phyloP scores from a whole-genome alignment of 805 yeast species.

The Yamadazyma philogaea region DNA sequence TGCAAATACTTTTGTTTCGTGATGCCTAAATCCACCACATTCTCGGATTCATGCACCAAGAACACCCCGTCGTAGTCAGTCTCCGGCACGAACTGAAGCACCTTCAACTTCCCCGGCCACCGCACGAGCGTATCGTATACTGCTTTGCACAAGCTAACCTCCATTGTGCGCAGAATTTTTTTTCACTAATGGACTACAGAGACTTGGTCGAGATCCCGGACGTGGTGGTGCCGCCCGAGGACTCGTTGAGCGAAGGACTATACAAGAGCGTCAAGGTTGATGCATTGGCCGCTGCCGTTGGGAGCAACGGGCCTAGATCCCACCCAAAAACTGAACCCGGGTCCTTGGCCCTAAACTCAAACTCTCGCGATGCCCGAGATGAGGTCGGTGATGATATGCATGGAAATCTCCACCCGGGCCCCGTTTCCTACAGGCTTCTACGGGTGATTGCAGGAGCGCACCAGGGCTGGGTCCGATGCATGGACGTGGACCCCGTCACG shows the following conservation, averaged over 20 bases:
- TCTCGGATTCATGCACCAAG: conserved; percentile 11
- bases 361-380: too few relatives aligned
- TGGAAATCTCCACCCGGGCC: too few relatives aligned
- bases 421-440: conserved; percentile 19
- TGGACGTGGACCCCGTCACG: conserved; percentile 73
- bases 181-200: conserved; percentile 1
- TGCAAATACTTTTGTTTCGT: conserved; percentile 27
- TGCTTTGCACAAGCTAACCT: conserved; percentile 1
- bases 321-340: too few relatives aligned
- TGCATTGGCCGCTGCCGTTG: background rate
- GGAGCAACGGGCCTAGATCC: background rate
- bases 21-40: conserved; percentile 31
- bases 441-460: conserved; percentile 81
- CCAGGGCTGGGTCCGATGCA: conserved; percentile 86
- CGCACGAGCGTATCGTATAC: background rate
- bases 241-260: conserved; percentile 29
- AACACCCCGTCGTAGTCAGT: background rate
- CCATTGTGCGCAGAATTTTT: background rate
- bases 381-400: too few relatives aligned
- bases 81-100: conserved; percentile 7
- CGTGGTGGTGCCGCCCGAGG: conserved; percentile 24
- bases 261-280: conserved; percentile 24
- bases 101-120: conserved; percentile 2
- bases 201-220: conserved; percentile 13
- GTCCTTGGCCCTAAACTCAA: too few relatives aligned